Conservation (phyloP, 257 asterid genomes). For the Echium plantagineum region DNA sequence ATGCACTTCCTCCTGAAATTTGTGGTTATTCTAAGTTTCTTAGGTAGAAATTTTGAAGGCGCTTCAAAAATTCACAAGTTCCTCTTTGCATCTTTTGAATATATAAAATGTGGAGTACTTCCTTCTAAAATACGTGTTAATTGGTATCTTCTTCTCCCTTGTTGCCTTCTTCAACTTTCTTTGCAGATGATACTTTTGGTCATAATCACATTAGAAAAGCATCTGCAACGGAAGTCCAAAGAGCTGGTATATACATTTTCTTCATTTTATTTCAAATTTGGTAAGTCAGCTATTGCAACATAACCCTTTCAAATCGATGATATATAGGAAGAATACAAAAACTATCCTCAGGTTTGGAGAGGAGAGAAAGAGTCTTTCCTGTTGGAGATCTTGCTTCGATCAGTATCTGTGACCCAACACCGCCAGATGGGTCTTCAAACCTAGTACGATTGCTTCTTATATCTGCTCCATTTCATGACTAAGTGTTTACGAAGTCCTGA, state of each 20-base stretch:
- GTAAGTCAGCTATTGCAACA: not conserved
- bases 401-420: not conserved
- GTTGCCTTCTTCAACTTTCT: not conserved
- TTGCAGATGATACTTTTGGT: conserved; percentile 49
- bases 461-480: not conserved
- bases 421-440: not conserved
- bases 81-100: too few relatives aligned
- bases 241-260: conserved; percentile 49
- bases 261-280: not conserved
- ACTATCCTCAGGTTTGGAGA: not conserved
- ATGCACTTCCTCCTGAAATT: too few relatives aligned
- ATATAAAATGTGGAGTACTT: too few relatives aligned
- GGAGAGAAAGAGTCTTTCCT: not conserved
- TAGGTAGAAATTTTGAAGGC: too few relatives aligned
- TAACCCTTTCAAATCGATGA: not conserved
- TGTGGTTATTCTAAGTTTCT: too few relatives aligned
- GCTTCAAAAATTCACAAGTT: too few relatives aligned
- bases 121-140: too few relatives aligned
- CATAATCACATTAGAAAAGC: conserved; percentile 39
- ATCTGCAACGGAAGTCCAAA: conserved; percentile 41
- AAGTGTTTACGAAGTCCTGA: not conserved
- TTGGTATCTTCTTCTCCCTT: too few relatives aligned
- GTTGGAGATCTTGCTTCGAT: not conserved
- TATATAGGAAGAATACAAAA: not conserved
- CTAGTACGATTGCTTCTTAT: not conserved